Base-by-base conservation (phyloP, 768 basidiomycete genomes). In the Mycena polygramma region DNA sequence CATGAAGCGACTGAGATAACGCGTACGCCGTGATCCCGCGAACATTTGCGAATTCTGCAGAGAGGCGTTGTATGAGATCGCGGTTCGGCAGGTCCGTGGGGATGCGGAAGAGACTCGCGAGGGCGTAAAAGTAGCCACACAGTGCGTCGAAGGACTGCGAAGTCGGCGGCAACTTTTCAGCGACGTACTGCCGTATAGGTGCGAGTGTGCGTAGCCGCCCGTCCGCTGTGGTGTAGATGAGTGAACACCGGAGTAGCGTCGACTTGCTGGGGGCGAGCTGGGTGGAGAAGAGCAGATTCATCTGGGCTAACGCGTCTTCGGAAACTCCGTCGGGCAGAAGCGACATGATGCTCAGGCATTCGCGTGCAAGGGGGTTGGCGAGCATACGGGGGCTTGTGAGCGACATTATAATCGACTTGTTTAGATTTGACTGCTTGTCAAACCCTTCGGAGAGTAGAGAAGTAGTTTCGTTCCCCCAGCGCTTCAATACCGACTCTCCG, bases 11-110 rank as follows among this genome's bases (percentile, higher is more conserved):
- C 20, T n/a, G 15, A 1, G 58, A 36, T 20, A 68, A 46, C 4
- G 59, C 66, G 41, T 68, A 68, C 45, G 51, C 11, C 30, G 58
- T 46, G 20, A 67, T 43, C 0, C 58, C 57, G 48, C 66, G 66
- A 52, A 60, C 45, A 13, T 68, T 68, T 4, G 43, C 43, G 43
- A 68, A 68, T 7, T 68, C 66, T 1, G 41, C 19, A n/a, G 66
- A 67, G 13, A 67, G 58, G 0, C 66, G 51, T 17, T 60, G 66
- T 9, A 60, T 30, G n/a, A 67, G 66, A 26, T 67, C 66, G 7
- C 66, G 66, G 20, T 67, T 60, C 26, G 66, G 66, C 39, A 67
- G 51, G 36, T 67, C 66, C 17, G 49, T 67, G 30, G 51, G 52
- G 30, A 30, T 30, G 30, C 30, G 30, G 59, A 35, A 48, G 7